Evolutionary conservation across 108 stramenopile genomes (phyloP), one percentile per base, ranked within the genome.

Genomic region (Skeletonema costatum): DNA sequence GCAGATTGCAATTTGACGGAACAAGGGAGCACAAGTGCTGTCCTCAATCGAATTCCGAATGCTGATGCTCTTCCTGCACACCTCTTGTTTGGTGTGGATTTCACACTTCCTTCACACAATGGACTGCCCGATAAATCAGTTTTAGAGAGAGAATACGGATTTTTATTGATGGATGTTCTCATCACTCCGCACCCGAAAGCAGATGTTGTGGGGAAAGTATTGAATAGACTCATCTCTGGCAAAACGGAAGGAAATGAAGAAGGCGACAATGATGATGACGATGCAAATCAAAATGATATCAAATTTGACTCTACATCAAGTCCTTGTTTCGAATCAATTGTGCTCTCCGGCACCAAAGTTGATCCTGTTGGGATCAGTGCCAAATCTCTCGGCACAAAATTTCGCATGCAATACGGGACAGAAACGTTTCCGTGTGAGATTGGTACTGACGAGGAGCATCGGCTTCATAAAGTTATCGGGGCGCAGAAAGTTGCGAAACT

Each of bases 361-460:
- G 93, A 94, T 74, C 84, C 86, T 8, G 91, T 94, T 39, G 93
- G 91, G 10, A 89, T 94, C 48, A 82, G 89, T 30, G 90, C 93
- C 64, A 91, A 91, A 75, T 91, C 91, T 14, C 73, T 94, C 33
- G 88, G 88, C 21, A 94, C 93, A 16, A 73, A 74, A 53, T 94
- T 94, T 74, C 35, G 67, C n/a, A 59, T 68, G 46, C 79, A 88
- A 58, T 86, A 89, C 68, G 88, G 91, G n/a, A 68, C 81, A 58
- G 80, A 87, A 30, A 80, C 80, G 25, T 92, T 82, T 78, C 93
- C 93, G 3, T 91, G 89, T 53, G 74, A 82, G 60, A 68, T 78
- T 19, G 82, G 77, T 11, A 74, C 87, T 1, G 82, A 92, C 61
- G 90, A 92, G 68, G 77, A 86, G 21, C 74, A 87, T 59, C 88